Base-by-base conservation (phyloP, 352 stramenopile genomes). In the Globisporangium cylindrosporum region DNA sequence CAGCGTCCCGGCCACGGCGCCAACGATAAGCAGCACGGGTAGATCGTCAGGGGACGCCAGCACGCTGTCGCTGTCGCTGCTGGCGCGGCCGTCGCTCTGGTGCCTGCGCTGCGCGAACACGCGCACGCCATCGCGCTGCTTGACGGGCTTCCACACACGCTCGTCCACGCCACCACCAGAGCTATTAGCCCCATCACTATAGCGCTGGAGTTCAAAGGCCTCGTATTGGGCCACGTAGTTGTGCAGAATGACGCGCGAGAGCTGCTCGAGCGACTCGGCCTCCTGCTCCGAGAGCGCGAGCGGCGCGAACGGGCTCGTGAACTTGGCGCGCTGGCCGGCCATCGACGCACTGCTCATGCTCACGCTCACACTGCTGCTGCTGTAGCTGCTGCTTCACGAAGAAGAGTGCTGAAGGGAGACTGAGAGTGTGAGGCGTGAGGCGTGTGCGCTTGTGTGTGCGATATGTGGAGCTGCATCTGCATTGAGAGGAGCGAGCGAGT, bases 221-320 rank as follows among this genome's bases (percentile, higher is more conserved):
- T 59, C 54, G 25, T 66, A 58, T 29, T 66, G 60, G 15, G 18
- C 8, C 24, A 66, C 36, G 48, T 58, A 57, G 10, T 66, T 27
- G 48, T 22, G 15, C 43, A 58, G 9, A 9, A 66, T 57, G 20
- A 58, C 20, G 43, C 29, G 48, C 25, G 66, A 38, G 61, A 71
- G 59, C 22, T 58, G 24, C 27, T 68, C 53, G 32, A 72, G 38
- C 34, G n/a, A 32, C 55, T 57, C 36, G 3, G 20, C n/a, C 2
- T 72, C 67, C 14, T 48, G 41, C 41, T 48, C 41, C 41, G 41
- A 48, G 41, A 48, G 41, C 41, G 41, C 41, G 41, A 48, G 41
- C 41, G 41, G 41, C 15, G 41, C 41, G 41, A 48, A 48, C 14
- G 41, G 41, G 4, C 41, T 48, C 41, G 41, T n/a, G 41, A 48